Base-by-base conservation (phyloP, 2,329 filamentous ascomycete species). In the Pestalotiopsis sp. region DNA sequence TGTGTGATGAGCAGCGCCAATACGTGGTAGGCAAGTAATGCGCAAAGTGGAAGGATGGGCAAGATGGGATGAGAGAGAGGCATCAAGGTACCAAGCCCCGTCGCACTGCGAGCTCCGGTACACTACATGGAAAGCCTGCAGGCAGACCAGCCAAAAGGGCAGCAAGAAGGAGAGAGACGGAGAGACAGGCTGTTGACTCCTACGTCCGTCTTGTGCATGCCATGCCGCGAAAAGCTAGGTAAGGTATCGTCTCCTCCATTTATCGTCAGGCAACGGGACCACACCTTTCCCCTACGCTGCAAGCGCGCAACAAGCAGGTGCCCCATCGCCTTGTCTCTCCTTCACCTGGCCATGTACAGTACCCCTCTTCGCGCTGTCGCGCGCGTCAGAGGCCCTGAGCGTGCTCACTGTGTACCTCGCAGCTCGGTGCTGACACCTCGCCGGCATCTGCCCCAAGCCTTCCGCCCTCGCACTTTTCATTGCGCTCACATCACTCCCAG, bases 401-500 rank as follows among this genome's bases (percentile, higher is more conserved):
- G 25, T 38, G 11, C 56, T 58, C 58, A 67, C 68, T 69, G 68
- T 69, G 68, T 69, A 69, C 68, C 56, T 69, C 59, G 40, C 23
- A 58, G 38, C 57, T 61, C 20, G 31, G 36, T 23, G n/a, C 52
- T 31, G 38, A 17, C 20, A 45, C 36, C 40, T 23, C n/a, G 40
- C 12, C 61, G 61, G 61, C 61, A 52, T 52, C 61, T 64, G 27
- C 45, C 36, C 56, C 61, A 67, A 60, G 61, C 68, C 61, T 61
- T 65, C 59, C 59, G 57, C 60, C 40, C 36, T 38, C 56, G 14
- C 41, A 59, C 56, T 25, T 36, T 69, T 69, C 68, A 69, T 66
- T 69, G 65, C 63, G 57, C 52, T 63, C 68, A 69, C 68, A 69
- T 69, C 68, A 69, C 68, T 67, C 52, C 49, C 60, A 14, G 20